Conservation (phyloP, 2,329 filamentous ascomycete genomes). For the Paraphoma sp. region DNA sequence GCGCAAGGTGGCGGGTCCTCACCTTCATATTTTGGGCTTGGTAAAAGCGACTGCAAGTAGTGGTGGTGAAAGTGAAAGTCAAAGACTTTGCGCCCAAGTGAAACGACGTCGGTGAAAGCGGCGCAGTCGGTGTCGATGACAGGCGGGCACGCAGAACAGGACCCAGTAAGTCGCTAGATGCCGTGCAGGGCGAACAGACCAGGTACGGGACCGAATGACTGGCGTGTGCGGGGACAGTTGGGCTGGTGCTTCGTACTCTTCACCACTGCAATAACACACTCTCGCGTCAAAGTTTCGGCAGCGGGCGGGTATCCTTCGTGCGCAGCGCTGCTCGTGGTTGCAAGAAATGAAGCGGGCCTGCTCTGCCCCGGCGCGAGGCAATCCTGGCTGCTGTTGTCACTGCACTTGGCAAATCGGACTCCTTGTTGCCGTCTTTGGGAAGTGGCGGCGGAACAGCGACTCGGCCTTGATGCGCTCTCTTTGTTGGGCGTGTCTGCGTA, state of each 20-base stretch:
- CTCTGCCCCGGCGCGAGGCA: conserved; percentile 14
- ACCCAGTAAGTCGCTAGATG: background rate
- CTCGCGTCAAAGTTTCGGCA: background rate
- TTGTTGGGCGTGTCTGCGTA: background rate
- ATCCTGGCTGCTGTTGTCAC: conserved; percentile 9
- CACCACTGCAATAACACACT: background rate
- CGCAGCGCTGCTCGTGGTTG: background rate
- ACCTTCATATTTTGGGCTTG: conserved; percentile 10
- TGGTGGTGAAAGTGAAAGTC: background rate
- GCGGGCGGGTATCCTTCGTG: background rate
- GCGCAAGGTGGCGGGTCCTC: conserved; percentile 11
- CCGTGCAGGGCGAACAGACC: conserved; percentile 3
- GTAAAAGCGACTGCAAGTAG: conserved; percentile 11
- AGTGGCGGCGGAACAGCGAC: background rate
- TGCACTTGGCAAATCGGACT: conserved; percentile 11
- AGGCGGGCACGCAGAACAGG: background rate
- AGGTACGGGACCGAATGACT: conserved; percentile 19
- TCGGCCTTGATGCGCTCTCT: conserved; percentile 2
- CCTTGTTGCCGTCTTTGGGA: conserved; percentile 2
- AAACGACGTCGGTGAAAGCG: conserved; percentile 1
- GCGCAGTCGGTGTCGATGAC: conserved; percentile 1
- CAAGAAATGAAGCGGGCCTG: conserved; percentile 15
- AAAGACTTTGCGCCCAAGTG: background rate
- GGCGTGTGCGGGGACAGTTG: conserved; percentile 24
- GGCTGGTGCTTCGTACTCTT: conserved; percentile 6